Evolutionary conservation across 139 green algal species (phyloP).

Genomic region (Choricystis sp.): DNA sequence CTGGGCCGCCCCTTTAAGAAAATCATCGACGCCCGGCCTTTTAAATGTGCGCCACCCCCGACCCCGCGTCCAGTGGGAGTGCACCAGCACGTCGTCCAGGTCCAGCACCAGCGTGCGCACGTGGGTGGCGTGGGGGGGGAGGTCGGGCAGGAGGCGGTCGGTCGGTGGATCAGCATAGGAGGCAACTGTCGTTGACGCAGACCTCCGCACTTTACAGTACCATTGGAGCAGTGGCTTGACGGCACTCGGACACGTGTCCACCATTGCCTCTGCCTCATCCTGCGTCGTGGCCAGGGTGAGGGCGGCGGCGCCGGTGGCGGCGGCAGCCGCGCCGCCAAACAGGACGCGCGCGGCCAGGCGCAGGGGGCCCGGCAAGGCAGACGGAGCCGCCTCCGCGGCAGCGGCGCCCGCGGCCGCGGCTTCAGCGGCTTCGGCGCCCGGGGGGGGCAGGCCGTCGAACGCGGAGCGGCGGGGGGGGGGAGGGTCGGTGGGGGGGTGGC

Average conservation of each 20-base stretch:
- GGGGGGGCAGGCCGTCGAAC: neutral
- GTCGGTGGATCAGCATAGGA: constrained; percentile 71
- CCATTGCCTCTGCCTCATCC: neutral
- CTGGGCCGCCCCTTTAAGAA: constrained; percentile 66
- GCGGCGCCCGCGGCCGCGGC: too few species aligned
- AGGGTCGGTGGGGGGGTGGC: too few species aligned
- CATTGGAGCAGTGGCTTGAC: constrained; percentile 33
- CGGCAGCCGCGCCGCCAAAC: neutral
- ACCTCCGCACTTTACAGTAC: constrained; percentile 30
- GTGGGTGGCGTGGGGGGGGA: constrained; percentile 41
- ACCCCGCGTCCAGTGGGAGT: constrained; percentile 76
- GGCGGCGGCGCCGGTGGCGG: too few species aligned
- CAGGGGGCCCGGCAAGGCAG: too few species aligned
- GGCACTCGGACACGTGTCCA: neutral
- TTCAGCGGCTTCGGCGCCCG: neutral
- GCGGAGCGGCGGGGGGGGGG: too few species aligned
- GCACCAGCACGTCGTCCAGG: constrained; percentile 80
- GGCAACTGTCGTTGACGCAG: constrained; percentile 38
- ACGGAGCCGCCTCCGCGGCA: too few species aligned
- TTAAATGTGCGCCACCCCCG: constrained; percentile 78
- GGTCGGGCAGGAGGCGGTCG: constrained; percentile 82
- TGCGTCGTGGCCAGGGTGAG: too few species aligned
- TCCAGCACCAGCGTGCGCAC: constrained; percentile 91
- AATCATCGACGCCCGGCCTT: constrained; percentile 76
- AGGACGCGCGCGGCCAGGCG: neutral